Evolutionary conservation across 2,329 filamentous ascomycete genomes (phyloP).

Genomic region (Calonectria pauciramosa): DNA sequence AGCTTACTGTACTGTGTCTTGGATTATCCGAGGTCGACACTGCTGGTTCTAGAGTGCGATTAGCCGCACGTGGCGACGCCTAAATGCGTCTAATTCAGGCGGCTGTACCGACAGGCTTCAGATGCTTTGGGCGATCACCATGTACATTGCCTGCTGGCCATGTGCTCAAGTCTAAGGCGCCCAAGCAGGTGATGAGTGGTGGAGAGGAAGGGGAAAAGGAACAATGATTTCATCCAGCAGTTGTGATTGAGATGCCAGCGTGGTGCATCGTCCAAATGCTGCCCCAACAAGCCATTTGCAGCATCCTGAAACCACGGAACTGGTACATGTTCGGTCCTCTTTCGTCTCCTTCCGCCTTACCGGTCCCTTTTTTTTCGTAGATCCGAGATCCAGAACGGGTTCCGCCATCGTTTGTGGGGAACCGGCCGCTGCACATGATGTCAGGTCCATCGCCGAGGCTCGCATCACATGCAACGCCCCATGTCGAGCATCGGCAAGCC

Average conservation of each 20-base stretch:
- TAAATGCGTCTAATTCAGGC: not conserved
- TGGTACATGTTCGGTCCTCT: not conserved
- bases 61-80: constrained; percentile 15
- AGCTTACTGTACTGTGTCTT: not conserved
- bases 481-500: constrained; percentile 9
- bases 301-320: not conserved
- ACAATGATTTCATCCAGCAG: not conserved
- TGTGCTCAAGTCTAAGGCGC: too few relatives aligned
- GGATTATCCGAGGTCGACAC: constrained; percentile 32
- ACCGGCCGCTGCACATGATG: constrained; percentile 37
- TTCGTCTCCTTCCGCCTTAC: not conserved
- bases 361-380: not conserved
- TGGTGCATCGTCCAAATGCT: not conserved
- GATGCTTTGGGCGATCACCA: not conserved
- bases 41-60: not conserved
- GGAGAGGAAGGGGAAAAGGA: not conserved
- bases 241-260: not conserved
- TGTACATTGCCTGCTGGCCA: not conserved
- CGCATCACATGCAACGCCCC: constrained; percentile 49
- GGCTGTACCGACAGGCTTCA: not conserved
- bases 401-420: constrained; percentile 32
- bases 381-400: constrained; percentile 17
- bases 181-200: not conserved
- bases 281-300: not conserved
- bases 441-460: constrained; percentile 47